Percentiles rank a stretch among this genome's conserved stretches.
Evolutionary conservation across 768 basidiomycete genomes (phyloP).

Genomic region (Pisolithus albus): DNA sequence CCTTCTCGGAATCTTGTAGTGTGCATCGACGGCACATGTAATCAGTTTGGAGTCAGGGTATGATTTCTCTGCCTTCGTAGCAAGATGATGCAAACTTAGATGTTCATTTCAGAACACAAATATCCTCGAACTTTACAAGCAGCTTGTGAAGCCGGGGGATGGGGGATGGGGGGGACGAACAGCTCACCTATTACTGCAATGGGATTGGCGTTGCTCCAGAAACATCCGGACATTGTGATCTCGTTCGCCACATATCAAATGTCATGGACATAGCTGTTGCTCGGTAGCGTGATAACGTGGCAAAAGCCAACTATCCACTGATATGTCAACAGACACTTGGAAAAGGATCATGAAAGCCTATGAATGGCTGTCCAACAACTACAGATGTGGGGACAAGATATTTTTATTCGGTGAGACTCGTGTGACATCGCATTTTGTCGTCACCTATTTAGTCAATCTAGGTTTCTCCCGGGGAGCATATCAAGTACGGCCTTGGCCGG

Average conservation of each 20-base stretch:
- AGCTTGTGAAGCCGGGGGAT: constrained; percentile 29
- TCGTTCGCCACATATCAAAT: constrained; percentile 16
- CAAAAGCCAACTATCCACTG: not conserved
- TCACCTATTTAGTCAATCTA: constrained; percentile 9
- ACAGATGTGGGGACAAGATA: constrained; percentile 32
- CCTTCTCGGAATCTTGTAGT: constrained; percentile 21
- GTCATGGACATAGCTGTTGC: constrained; percentile 32
- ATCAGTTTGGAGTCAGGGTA: constrained; percentile 32
- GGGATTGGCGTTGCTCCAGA: constrained; percentile 31
- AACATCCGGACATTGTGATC: constrained; percentile 10
- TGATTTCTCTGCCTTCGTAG: not conserved
- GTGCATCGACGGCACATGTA: constrained; percentile 37
- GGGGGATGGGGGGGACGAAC: too few relatives aligned
- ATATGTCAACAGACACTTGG: constrained; percentile 28
- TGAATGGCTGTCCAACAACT: constrained; percentile 36
- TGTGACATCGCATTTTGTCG: not conserved
- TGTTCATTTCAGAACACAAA: constrained; percentile 32
- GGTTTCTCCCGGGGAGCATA: constrained; percentile 46
- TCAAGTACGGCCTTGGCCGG: constrained; percentile 38
- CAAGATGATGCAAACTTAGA: not conserved
- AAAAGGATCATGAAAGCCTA: constrained; percentile 31
- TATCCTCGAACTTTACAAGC: constrained; percentile 34
- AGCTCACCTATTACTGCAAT: constrained; percentile 37
- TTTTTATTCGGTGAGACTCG: constrained; percentile 33
- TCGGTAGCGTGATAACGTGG: constrained; percentile 18